Percentiles rank a stretch among this genome's conserved stretches.
Evolutionary conservation across 129 eudicot genomes (phyloP).

Genomic region (Helichrysum umbraculigerum): DNA sequence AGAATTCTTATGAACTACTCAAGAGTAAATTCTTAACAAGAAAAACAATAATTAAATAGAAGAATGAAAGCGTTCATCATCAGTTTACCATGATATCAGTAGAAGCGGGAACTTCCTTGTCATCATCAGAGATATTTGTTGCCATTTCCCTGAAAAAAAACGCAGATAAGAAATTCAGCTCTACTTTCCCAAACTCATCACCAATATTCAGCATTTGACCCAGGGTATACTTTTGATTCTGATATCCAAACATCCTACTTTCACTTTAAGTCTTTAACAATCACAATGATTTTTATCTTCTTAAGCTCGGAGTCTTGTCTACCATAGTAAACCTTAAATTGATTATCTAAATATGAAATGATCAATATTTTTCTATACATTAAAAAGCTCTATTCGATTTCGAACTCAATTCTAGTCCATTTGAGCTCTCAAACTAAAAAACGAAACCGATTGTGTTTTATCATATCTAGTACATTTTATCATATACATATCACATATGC

Average conservation of each 20-base stretch:
- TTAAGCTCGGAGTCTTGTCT: too few relatives aligned
- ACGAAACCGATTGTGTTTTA: not conserved
- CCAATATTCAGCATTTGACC: not conserved
- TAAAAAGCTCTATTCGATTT: not conserved
- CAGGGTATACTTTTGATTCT: not conserved
- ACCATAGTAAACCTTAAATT: not conserved
- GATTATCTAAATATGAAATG: not conserved
- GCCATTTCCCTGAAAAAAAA: constrained; percentile 16
- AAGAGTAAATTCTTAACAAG: not conserved
- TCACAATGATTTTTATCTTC: too few relatives aligned
- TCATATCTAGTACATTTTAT: not conserved
- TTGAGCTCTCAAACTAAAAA: not conserved
- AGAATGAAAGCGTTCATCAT: constrained; percentile 4
- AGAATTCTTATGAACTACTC: constrained; percentile 7
- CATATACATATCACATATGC: not conserved
- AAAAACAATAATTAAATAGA: not conserved
- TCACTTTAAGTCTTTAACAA: not conserved
- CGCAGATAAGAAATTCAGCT: constrained; percentile 1
- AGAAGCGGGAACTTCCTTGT: not conserved
- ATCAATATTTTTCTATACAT: not conserved
- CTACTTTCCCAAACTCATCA: not conserved
- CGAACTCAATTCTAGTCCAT: not conserved
- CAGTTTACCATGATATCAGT: constrained; percentile 6
- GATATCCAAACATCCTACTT: not conserved
- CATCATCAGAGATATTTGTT: not conserved